Conservation (phyloP, 495 filamentous ascomycete species). For the Parmelia sp. region DNA sequence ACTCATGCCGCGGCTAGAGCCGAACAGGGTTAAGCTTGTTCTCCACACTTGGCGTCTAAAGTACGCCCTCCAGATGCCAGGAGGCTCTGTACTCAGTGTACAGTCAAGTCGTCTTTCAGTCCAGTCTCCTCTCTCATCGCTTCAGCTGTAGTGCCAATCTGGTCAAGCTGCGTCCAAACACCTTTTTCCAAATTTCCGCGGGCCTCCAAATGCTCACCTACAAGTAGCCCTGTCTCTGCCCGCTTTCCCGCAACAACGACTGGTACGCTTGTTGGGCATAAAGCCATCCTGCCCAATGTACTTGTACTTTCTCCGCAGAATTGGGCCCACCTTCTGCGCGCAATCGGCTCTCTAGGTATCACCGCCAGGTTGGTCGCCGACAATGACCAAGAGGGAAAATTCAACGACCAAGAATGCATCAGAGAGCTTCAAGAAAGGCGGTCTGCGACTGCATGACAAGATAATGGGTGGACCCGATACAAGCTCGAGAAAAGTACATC, state of each 20-base stretch:
- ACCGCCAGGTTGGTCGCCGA: slow-evolving; percentile 9
- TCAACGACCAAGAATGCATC: slow-evolving; percentile 36
- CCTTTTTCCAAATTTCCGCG: background rate
- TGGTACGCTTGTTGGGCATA: slow-evolving; percentile 20
- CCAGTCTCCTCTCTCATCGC: background rate
- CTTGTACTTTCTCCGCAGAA: slow-evolving; percentile 14
- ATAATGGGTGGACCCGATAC: slow-evolving; percentile 33
- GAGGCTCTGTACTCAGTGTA: background rate
- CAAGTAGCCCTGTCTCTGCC: slow-evolving; percentile 11
- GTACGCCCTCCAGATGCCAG: background rate
- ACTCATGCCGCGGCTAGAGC: slow-evolving; percentile 2
- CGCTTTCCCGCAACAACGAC: slow-evolving; percentile 14
- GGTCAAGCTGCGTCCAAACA: background rate
- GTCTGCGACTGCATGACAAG: slow-evolving; percentile 43
- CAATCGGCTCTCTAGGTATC: slow-evolving; percentile 1
- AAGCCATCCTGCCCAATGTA: slow-evolving; percentile 21
- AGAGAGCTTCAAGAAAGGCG: slow-evolving; percentile 39
- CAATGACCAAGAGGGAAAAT: slow-evolving; percentile 25
- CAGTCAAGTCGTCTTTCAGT: background rate
- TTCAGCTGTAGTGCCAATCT: too few species aligned
- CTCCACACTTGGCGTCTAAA: background rate
- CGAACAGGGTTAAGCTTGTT: slow-evolving; percentile 7
- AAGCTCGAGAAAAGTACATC: slow-evolving; percentile 20
- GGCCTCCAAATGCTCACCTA: slow-evolving; percentile 3
- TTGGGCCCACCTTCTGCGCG: slow-evolving; percentile 11